These are phyloP conservation scores for Millerozyma acaciae DNA, from an alignment of 805 yeast species.

Conservation along the genomic window DNA sequence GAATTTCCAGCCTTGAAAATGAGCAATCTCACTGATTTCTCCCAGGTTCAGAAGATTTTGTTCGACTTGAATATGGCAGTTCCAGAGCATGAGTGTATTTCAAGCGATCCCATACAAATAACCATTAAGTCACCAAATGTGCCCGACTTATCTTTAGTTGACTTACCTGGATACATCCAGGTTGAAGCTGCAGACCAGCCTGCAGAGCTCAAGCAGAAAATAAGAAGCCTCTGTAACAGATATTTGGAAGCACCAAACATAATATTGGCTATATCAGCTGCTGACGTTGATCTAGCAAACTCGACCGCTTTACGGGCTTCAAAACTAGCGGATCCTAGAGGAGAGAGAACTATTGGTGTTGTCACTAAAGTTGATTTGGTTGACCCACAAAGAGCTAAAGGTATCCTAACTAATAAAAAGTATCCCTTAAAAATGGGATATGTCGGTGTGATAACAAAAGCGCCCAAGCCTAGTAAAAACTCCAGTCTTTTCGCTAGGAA, in stretches of 20 bases:
- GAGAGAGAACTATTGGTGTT: constrained; percentile 95
- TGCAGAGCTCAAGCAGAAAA: constrained; percentile 68
- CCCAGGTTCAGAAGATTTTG: constrained; percentile 82
- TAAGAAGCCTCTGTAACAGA: constrained; percentile 74
- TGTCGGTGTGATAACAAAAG: constrained; percentile 93
- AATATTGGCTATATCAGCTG: constrained; percentile 92
- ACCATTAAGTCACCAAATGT: constrained; percentile 86
- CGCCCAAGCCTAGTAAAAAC: constrained; percentile 45
- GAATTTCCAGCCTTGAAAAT: constrained; percentile 89
- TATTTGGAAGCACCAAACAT: constrained; percentile 90
- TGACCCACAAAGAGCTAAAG: constrained; percentile 66
- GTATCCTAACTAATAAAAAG: constrained; percentile 66
- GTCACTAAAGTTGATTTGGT: constrained; percentile 92
- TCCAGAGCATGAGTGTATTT: constrained; percentile 77
- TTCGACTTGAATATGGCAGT: constrained; percentile 91
- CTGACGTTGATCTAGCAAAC: constrained; percentile 96
- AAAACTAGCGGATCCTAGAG: constrained; percentile 83
- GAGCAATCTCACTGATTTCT: constrained; percentile 80
- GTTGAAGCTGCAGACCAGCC: constrained; percentile 98
- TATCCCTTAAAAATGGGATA: constrained; percentile 96
- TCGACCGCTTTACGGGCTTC: constrained; percentile 93
- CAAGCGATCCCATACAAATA: constrained; percentile 90
- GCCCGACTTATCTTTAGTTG: constrained; percentile 88
- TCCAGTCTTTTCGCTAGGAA: constrained; percentile 44
- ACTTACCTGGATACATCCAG: constrained; percentile 96